Base-by-base conservation (phyloP, 176 grass and related monocot species). In the Triticum dicoccoides region DNA sequence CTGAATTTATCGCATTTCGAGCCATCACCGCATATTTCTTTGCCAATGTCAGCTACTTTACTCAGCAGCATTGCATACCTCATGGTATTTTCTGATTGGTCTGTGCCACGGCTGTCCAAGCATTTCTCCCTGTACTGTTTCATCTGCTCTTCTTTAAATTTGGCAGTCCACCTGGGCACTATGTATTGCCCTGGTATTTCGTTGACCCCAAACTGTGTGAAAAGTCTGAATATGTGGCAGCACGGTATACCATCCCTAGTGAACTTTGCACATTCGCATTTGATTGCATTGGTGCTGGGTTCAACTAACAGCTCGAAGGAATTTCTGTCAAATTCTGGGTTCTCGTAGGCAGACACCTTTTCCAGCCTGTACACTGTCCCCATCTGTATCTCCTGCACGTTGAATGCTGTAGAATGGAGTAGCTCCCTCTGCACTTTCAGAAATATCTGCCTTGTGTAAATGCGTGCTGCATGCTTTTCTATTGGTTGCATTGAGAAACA, bases 141-240 rank as follows among this genome's bases (percentile, higher is more conserved):
- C 38, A 83, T 17, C 23, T 83, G 51, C 34, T 73, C 52, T 27
- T 61, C 52, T 61, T n/a, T 83, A 70, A 73, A 83, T 23, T 61
- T 63, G 32, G 33, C 66, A 11, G 74, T 81, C 89, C 89, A 91
- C 65, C 85, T 77, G 58, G 86, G 79, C 4, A 88, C 23, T 65
- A 84, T 63, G 42, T 87, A 91, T 17, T 69, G 73, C 17, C 12
- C 29, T 21, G 89, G 75, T 45, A 91, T 58, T 65, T 35, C 33
- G 65, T 38, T 70, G 29, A 91, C 65, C 39, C 81, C 76, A 65
- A 83, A 66, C 23, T 79, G 64, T 8, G 78, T 70, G 64, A 91
- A 81, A n/a, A 88, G 39, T 75, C 78, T 91, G 13, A 91, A 78
- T 39, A 83, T 65, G 78, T 91, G 89, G 30, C 69, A 67, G 51